These are phyloP conservation scores for Pythium pyrilobum DNA, from an alignment of 352 stramenopile genomes.

Conservation along the genomic window DNA sequence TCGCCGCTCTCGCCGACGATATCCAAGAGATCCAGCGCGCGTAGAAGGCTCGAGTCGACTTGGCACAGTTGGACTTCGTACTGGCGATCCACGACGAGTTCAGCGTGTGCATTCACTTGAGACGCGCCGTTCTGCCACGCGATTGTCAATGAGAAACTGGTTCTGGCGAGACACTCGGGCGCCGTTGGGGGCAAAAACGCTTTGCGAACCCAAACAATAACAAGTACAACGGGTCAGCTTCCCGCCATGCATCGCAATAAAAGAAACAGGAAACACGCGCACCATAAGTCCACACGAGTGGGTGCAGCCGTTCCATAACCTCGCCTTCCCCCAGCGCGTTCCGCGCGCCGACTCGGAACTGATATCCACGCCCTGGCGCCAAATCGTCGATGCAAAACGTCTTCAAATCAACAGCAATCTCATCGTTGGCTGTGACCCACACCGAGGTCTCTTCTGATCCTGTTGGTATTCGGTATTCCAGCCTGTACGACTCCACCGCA, in stretches of 20 bases:
- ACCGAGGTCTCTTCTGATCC: not conserved
- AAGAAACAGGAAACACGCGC: not conserved
- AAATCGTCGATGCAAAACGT: conserved; percentile 6
- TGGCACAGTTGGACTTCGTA: conserved; percentile 30
- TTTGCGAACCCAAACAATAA: not conserved
- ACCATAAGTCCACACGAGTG: conserved; percentile 26
- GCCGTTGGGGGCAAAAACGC: conserved; percentile 26
- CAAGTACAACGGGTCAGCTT: no score
- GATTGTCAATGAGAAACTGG: conserved; percentile 27
- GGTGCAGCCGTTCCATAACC: conserved; percentile 1
- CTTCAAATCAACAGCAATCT: conserved; percentile 11
- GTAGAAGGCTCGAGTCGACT: conserved; percentile 11
- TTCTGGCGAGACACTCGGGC: conserved; percentile 14
- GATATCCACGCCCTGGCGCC: conserved; percentile 6
- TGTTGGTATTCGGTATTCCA: conserved; percentile 9
- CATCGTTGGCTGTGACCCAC: conserved; percentile 1
- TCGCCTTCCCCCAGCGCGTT: conserved; percentile 19
- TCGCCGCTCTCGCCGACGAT: not conserved
- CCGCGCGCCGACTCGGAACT: conserved; percentile 20
- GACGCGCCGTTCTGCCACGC: conserved; percentile 17
- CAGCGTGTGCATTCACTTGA: no score
- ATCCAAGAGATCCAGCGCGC: conserved; percentile 2
- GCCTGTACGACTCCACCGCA: conserved; percentile 20
- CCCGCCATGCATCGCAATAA: not conserved
- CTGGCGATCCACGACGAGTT: no score